Percentiles rank a stretch among this genome's conserved stretches.
These are phyloP conservation scores for Ophiostoma himal-ulmi DNA, from an alignment of 2,329 filamentous ascomycete genomes.

Conservation along the genomic window DNA sequence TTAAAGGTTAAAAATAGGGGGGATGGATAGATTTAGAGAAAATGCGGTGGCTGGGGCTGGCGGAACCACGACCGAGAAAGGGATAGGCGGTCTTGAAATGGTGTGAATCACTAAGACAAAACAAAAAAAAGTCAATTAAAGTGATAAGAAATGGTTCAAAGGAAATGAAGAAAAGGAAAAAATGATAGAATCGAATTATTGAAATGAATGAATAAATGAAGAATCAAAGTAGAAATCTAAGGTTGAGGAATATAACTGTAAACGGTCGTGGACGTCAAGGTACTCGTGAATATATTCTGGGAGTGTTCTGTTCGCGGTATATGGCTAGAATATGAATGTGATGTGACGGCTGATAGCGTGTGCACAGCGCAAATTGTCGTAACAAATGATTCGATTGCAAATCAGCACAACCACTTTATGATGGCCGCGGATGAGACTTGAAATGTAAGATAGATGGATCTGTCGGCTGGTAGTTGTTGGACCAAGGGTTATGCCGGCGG, in stretches of 20 bases:
- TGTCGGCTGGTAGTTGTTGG: neutral
- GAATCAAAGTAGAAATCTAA: neutral
- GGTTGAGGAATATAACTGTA: neutral
- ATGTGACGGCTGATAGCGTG: neutral
- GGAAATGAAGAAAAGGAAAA: neutral
- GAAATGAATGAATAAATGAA: neutral
- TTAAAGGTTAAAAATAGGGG: slow-evolving; percentile 13
- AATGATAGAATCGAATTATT: neutral
- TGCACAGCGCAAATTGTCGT: neutral
- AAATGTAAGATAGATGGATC: neutral
- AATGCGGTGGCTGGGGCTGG: slow-evolving; percentile 26
- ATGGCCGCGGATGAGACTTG: slow-evolving; percentile 1
- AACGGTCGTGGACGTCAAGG: neutral
- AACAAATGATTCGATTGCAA: neutral
- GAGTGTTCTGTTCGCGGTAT: neutral
- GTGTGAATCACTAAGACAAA: slow-evolving; percentile 9
- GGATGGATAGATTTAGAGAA: slow-evolving; percentile 15
- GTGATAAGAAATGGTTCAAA: neutral
- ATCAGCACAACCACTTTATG: neutral
- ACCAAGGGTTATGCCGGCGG: neutral
- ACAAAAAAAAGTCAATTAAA: neutral
- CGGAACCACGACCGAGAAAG: slow-evolving; percentile 13
- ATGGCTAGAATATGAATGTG: neutral
- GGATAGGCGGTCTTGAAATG: slow-evolving; percentile 13
- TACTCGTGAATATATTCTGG: slow-evolving; percentile 5